Percentiles rank a stretch among this genome's conserved stretches.
phyloP scores from a whole-genome alignment of 306 rosid species.

The Glycine soja region DNA sequence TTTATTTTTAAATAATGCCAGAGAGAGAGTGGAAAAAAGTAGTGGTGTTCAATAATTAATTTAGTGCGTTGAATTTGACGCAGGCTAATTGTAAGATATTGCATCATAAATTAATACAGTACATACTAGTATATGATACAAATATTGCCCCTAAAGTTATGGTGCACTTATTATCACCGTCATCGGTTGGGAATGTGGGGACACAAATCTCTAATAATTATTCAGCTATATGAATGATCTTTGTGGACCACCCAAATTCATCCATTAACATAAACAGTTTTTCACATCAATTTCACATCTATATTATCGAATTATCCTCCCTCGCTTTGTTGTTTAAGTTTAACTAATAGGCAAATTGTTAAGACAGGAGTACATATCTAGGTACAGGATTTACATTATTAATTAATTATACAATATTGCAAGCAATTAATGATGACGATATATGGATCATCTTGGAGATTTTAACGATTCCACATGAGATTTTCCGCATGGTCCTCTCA shows the following conservation, averaged over 20 bases:
- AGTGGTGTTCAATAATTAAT: conserved; percentile 7
- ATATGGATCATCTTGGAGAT: conserved; percentile 49
- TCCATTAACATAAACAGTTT: conserved; percentile 29
- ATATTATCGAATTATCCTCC: background rate
- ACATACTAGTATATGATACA: background rate
- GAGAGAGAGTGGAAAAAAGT: background rate
- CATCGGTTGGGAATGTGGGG: conserved; percentile 42
- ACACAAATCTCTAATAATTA: conserved; percentile 34
- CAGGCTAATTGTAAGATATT: background rate
- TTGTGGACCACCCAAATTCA: conserved; percentile 23
- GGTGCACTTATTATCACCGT: conserved; percentile 25
- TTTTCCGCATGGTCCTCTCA: conserved; percentile 83
- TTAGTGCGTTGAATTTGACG: conserved; percentile 35
- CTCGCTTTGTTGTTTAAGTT: background rate
- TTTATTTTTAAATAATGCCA: background rate
- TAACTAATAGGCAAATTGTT: conserved; percentile 5
- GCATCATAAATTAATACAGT: conserved; percentile 15
- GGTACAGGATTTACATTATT: conserved; percentile 17
- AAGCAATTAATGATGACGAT: background rate
- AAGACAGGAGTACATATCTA: background rate
- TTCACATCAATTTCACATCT: conserved; percentile 1
- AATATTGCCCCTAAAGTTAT: conserved; percentile 11
- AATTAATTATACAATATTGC: no score
- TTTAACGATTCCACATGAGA: conserved; percentile 78
- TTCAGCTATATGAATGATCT: background rate